Percentiles rank a stretch among this genome's conserved stretches.
Conservation (phyloP, 805 yeast genomes). For the Pichia scutulata region DNA sequence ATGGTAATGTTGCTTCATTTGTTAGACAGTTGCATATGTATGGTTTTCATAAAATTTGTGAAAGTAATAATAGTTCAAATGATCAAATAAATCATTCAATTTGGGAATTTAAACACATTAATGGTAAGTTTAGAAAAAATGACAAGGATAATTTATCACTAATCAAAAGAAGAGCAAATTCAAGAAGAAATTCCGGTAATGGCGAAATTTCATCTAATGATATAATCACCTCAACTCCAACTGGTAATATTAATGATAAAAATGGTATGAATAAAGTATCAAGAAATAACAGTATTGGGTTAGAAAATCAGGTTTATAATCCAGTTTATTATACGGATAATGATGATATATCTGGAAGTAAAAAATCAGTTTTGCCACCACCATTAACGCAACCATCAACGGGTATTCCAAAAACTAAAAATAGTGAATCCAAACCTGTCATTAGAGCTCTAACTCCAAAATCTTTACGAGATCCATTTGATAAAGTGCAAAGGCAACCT, state of each 20-base stretch:
- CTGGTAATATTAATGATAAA: not conserved
- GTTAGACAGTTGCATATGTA: constrained; percentile 95
- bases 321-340: not conserved
- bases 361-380: not conserved
- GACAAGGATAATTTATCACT: constrained; percentile 37
- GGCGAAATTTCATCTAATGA: not conserved
- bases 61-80: constrained; percentile 18
- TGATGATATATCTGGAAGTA: not conserved
- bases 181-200: constrained; percentile 6
- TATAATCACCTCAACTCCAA: not conserved
- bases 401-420: not conserved
- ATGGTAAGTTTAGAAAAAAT: constrained; percentile 42
- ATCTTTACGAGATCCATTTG: not conserved
- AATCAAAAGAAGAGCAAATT: constrained; percentile 36
- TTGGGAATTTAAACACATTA: constrained; percentile 51
- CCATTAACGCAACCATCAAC: not conserved
- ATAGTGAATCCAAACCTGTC: not conserved
- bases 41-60: constrained; percentile 80
- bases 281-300: not conserved
- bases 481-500: not conserved
- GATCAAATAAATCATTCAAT: constrained; percentile 24
- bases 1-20: constrained; percentile 87
- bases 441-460: not conserved
- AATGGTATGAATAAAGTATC: not conserved
- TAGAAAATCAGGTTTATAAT: not conserved